These are phyloP conservation scores for Colletotrichum liriopes DNA, from an alignment of 2,329 filamentous ascomycete genomes.

Conservation along the genomic window DNA sequence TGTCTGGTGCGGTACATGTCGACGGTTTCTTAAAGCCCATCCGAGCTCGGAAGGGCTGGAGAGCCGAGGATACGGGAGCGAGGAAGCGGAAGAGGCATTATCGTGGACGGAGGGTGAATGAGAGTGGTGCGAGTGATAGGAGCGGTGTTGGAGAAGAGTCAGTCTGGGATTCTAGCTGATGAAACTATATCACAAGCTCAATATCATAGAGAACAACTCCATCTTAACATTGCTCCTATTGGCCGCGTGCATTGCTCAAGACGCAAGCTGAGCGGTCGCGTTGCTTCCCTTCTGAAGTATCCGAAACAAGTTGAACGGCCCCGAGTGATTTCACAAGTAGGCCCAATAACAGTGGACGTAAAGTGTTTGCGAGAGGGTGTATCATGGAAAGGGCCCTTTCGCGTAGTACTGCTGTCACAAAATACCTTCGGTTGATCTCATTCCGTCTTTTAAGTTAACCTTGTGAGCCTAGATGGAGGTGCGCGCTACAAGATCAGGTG, in stretches of 20 bases:
- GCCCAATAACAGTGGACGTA: background rate
- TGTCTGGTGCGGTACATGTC: constrained; percentile 75
- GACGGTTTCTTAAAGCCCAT: constrained; percentile 78
- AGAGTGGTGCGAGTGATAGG: constrained; percentile 15
- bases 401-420: background rate
- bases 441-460: background rate
- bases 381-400: background rate
- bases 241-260: background rate
- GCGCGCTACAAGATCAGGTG: too few relatives aligned
- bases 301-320: background rate
- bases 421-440: background rate
- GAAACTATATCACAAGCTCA: background rate
- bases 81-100: constrained; percentile 42
- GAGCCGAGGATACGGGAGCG: constrained; percentile 30
- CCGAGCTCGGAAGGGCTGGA: constrained; percentile 63
- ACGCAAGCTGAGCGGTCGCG: background rate
- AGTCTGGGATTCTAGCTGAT: constrained; percentile 30
- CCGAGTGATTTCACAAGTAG: background rate
- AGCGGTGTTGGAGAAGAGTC: constrained; percentile 3
- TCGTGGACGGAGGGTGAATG: constrained; percentile 31
- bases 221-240: background rate
- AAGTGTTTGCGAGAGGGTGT: background rate
- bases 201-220: background rate
- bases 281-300: background rate
- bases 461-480: too few relatives aligned